Conservation (phyloP, 2,329 filamentous ascomycete species). For the Cordyceps javanica region DNA sequence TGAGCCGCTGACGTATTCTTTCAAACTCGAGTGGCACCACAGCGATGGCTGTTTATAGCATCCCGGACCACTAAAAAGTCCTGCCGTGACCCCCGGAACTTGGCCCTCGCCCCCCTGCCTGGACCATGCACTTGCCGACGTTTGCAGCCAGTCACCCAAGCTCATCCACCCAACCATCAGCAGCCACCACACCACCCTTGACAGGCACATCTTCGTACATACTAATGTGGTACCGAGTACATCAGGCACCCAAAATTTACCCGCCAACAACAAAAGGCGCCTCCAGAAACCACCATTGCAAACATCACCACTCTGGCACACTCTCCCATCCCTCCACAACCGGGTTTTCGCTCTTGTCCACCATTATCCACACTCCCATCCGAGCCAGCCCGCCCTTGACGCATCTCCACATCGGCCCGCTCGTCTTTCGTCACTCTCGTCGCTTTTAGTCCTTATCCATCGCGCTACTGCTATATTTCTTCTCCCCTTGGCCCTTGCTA, state of each 20-base stretch:
- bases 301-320: conserved; percentile 7
- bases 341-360: background rate
- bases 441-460: background rate
- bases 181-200: background rate
- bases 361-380: background rate
- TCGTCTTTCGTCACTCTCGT: conserved; percentile 7
- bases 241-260: background rate
- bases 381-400: background rate
- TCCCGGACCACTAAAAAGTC: background rate
- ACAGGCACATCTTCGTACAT: background rate
- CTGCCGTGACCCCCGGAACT: background rate
- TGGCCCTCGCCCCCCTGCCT: background rate
- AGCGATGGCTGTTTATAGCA: conserved; percentile 7
- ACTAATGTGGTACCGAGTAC: too few relatives aligned
- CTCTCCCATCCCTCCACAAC: background rate
- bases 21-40: background rate
- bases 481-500: background rate
- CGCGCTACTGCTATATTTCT: background rate
- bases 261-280: background rate
- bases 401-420: conserved; percentile 9
- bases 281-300: conserved; percentile 8
- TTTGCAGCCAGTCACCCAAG: background rate
- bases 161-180: background rate
- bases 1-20: background rate
- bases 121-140: background rate